phyloP scores from a whole-genome alignment of 1,284 basidiomycete genomes.

The Cystobasidium sp. region DNA sequence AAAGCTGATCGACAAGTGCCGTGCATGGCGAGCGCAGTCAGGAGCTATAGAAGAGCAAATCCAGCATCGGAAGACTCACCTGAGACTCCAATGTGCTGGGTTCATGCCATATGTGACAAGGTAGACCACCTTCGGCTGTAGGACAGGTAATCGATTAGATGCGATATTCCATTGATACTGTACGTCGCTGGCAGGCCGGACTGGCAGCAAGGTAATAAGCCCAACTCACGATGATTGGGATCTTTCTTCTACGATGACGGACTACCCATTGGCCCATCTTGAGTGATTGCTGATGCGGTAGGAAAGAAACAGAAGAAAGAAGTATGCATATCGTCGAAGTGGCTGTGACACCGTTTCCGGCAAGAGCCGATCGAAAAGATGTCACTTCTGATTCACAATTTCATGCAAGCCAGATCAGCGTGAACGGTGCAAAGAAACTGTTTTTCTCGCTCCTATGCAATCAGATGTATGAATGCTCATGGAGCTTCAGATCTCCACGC shows the following conservation, averaged over 20 bases:
- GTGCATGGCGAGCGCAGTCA: not conserved
- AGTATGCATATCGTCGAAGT: not conserved
- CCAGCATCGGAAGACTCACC: not conserved
- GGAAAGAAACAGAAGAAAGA: not conserved
- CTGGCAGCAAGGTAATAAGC: not conserved
- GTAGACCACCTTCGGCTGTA: conserved; percentile 32
- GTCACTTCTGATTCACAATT: not conserved
- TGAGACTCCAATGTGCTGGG: conserved; percentile 24
- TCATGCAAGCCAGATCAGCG: too few relatives aligned
- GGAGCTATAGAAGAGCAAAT: not conserved
- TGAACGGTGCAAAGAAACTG: too few relatives aligned
- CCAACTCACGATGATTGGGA: conserved; percentile 32
- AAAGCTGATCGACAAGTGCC: conserved; percentile 4
- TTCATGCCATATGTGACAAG: conserved; percentile 39
- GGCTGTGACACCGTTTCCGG: not conserved
- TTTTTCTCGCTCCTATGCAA: too few relatives aligned
- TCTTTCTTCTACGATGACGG: conserved; percentile 17
- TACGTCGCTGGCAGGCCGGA: not conserved
- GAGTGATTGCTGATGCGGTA: not conserved
- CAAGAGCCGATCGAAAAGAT: not conserved
- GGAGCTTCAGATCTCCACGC: too few relatives aligned
- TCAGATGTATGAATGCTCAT: too few relatives aligned
- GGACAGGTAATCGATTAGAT: not conserved
- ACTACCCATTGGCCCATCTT: conserved; percentile 33
- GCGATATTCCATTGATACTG: not conserved